Evolutionary conservation across 257 asterid species (phyloP).

Genomic region (Solanum pennellii): DNA sequence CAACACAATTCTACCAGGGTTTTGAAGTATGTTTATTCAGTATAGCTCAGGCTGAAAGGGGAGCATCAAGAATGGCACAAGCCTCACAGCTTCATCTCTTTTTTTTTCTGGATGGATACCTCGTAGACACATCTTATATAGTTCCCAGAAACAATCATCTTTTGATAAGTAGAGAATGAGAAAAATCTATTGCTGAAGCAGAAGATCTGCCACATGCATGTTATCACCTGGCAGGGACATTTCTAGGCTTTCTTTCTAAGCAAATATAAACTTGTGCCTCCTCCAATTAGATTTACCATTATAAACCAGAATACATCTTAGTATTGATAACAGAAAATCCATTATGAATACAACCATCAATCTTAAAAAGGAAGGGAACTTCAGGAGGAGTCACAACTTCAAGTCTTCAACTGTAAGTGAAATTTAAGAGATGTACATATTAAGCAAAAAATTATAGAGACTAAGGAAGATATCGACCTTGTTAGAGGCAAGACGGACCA

Average conservation of each 20-base stretch:
- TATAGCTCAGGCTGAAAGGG: neutral
- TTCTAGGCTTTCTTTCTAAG: neutral
- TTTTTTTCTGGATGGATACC: neutral
- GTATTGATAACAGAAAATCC: neutral
- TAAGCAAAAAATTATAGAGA: neutral
- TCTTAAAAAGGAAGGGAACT: neutral
- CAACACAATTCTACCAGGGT: neutral
- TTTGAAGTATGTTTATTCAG: neutral
- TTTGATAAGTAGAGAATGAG: neutral
- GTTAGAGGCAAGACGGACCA: conserved; percentile 67
- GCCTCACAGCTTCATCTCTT: neutral
- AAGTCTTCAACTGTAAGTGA: neutral
- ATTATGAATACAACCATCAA: neutral
- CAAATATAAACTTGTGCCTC: neutral
- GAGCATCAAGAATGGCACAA: neutral
- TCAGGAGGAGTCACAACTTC: neutral
- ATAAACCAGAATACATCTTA: neutral
- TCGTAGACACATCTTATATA: neutral
- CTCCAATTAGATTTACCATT: neutral
- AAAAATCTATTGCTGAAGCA: neutral
- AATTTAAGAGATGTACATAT: neutral
- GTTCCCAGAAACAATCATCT: neutral
- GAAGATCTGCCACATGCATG: neutral
- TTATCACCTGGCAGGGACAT: neutral
- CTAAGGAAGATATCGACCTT: conserved; percentile 30